Evolutionary conservation across 2,329 filamentous ascomycete genomes (phyloP).

Genomic region (Apiospora malaysiana): DNA sequence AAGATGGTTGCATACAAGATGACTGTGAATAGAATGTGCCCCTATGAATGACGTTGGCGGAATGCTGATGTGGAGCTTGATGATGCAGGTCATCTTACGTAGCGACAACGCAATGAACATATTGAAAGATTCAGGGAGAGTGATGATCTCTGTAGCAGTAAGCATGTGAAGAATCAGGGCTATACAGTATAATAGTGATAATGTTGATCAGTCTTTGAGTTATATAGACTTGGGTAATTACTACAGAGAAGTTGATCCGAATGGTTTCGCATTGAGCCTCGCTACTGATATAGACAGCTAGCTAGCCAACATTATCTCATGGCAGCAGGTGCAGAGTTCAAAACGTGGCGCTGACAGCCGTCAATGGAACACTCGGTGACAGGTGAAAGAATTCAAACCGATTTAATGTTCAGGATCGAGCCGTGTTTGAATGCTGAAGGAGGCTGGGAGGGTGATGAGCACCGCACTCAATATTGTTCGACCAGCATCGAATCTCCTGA

Average conservation of each 20-base stretch:
- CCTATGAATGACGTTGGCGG: background rate
- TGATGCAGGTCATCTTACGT: background rate
- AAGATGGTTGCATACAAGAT: background rate
- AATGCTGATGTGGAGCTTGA: background rate
- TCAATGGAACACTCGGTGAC: background rate
- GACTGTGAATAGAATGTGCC: too few relatives aligned
- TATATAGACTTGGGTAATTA: background rate
- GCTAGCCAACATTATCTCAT: background rate
- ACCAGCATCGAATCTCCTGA: background rate
- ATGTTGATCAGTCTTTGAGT: background rate
- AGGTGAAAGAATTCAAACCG: background rate
- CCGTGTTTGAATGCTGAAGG: background rate
- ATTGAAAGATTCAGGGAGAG: background rate
- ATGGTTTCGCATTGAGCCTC: background rate
- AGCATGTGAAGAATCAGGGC: background rate
- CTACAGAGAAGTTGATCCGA: background rate
- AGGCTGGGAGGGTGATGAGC: background rate
- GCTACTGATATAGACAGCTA: too few relatives aligned
- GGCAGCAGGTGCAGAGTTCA: background rate
- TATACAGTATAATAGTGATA: background rate
- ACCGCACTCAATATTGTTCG: background rate
- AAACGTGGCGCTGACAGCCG: conserved; percentile 4
- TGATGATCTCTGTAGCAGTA: background rate
- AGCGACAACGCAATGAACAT: background rate
- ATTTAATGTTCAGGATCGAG: conserved; percentile 12